These are phyloP conservation scores for Picochlorum sp. DNA, from an alignment of 139 green algal genomes.

Conservation along the genomic window DNA sequence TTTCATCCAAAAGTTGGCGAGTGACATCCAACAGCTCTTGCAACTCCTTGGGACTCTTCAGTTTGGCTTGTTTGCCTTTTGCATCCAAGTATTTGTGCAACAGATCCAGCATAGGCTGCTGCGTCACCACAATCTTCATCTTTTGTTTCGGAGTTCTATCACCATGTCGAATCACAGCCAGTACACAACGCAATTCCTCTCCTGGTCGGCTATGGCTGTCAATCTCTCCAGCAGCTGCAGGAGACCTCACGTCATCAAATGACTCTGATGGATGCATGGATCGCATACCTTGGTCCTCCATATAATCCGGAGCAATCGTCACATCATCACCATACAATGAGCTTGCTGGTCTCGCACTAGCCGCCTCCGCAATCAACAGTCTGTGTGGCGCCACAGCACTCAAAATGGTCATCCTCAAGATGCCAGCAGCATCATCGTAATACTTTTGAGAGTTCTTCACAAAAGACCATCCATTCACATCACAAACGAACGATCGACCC, in stretches of 20 bases:
- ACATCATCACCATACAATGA: neutral
- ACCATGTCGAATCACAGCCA: constrained; percentile 79
- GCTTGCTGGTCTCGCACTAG: constrained; percentile 10
- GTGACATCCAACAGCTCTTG: constrained; percentile 87
- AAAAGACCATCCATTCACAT: constrained; percentile 98
- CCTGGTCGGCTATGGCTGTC: constrained; percentile 13
- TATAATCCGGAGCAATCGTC: neutral
- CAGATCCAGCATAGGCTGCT: constrained; percentile 73
- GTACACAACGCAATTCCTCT: constrained; percentile 88
- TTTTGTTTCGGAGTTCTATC: constrained; percentile 99
- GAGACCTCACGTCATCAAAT: constrained; percentile 12
- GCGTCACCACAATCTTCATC: constrained; percentile 85
- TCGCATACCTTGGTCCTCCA: neutral
- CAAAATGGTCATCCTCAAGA: constrained; percentile 64
- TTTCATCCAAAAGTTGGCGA: constrained; percentile 52
- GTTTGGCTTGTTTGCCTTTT: constrained; percentile 93
- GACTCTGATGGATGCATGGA: constrained; percentile 1
- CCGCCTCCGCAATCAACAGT: constrained; percentile 30
- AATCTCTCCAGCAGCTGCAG: constrained; percentile 4
- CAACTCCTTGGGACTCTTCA: constrained; percentile 93
- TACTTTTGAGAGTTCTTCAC: constrained; percentile 99
- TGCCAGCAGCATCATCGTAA: constrained; percentile 82
- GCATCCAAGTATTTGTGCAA: constrained; percentile 74
- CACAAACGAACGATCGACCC: constrained; percentile 86
- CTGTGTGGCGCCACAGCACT: constrained; percentile 64